Percentiles rank a stretch among this genome's conserved stretches.
Evolutionary conservation across 164 flowering plant species (phyloP).

Genomic region (Houttuynia cordata): DNA sequence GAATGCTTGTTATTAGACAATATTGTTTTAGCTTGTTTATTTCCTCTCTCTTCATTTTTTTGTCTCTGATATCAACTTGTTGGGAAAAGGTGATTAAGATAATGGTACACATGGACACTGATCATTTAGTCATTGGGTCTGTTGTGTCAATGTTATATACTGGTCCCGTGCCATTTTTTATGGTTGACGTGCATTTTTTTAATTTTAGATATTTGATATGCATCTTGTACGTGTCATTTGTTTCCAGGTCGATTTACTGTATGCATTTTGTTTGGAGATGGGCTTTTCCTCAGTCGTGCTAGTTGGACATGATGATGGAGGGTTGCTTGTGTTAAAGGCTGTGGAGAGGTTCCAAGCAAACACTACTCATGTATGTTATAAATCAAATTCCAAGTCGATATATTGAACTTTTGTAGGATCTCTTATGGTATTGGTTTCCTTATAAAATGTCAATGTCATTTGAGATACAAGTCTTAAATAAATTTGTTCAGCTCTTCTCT

Average conservation of each 20-base stretch:
- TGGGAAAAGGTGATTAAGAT: too few species aligned
- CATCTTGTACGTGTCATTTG: neutral
- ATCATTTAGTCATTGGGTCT: neutral
- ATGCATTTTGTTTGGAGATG: constrained; percentile 80
- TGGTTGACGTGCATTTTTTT: too few species aligned
- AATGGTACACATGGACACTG: neutral
- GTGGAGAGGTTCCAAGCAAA: constrained; percentile 42
- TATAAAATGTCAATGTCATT: neutral
- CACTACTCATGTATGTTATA: constrained; percentile 31
- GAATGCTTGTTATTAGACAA: too few species aligned
- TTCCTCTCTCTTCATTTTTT: too few species aligned
- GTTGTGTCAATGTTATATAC: neutral
- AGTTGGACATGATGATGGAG: constrained; percentile 98
- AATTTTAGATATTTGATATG: neutral
- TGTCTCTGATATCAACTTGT: too few species aligned
- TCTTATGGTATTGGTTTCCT: neutral
- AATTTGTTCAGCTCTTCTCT: neutral
- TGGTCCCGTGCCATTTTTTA: too few species aligned
- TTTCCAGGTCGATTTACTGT: constrained; percentile 76
- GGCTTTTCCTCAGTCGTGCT: constrained; percentile 85
- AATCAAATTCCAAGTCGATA: neutral
- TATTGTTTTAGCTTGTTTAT: too few species aligned
- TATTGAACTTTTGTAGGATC: too few species aligned
- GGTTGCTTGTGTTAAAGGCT: constrained; percentile 75
- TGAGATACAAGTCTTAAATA: neutral